phyloP scores from a whole-genome alignment of 306 rosid genomes.

The Fragaria vesca region DNA sequence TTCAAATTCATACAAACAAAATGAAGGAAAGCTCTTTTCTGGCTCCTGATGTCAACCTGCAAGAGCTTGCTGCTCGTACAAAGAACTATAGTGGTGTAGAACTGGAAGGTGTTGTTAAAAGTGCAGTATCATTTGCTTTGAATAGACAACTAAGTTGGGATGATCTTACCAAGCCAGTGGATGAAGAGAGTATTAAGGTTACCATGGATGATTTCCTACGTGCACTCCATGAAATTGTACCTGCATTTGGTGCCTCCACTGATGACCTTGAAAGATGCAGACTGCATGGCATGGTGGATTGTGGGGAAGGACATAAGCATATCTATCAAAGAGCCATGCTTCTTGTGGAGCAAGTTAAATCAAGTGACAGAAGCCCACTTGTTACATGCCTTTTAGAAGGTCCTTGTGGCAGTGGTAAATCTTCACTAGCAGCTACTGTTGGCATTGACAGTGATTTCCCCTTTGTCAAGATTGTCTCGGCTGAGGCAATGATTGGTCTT shows the following conservation, averaged over 20 bases:
- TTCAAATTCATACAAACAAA: slow-evolving; percentile 46
- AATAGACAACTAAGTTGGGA: slow-evolving; percentile 89
- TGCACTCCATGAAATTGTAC: slow-evolving; percentile 76
- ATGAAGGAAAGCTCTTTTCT: slow-evolving; percentile 85
- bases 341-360: slow-evolving; percentile 94
- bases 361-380: slow-evolving; percentile 92
- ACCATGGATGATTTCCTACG: slow-evolving; percentile 91
- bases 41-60: slow-evolving; percentile 86
- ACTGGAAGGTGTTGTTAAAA: slow-evolving; percentile 99
- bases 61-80: slow-evolving; percentile 96
- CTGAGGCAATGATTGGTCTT: slow-evolving; percentile 93
- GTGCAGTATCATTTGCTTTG: slow-evolving; percentile 97
- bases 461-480: slow-evolving; percentile 95
- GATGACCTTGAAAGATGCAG: slow-evolving; percentile 97
- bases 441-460: slow-evolving; percentile 98
- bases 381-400: slow-evolving; percentile 96
- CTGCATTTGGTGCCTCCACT: slow-evolving; percentile 98
- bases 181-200: slow-evolving; percentile 92
- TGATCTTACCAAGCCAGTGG: slow-evolving; percentile 92
- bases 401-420: slow-evolving; percentile 95
- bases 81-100: slow-evolving; percentile 99
- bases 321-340: slow-evolving; percentile 77
- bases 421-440: slow-evolving; percentile 89
- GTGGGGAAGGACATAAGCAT: slow-evolving; percentile 84
- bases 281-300: slow-evolving; percentile 83